Evolutionary conservation across 768 basidiomycete species (phyloP).

Genomic region (Clavaria fumosa): DNA sequence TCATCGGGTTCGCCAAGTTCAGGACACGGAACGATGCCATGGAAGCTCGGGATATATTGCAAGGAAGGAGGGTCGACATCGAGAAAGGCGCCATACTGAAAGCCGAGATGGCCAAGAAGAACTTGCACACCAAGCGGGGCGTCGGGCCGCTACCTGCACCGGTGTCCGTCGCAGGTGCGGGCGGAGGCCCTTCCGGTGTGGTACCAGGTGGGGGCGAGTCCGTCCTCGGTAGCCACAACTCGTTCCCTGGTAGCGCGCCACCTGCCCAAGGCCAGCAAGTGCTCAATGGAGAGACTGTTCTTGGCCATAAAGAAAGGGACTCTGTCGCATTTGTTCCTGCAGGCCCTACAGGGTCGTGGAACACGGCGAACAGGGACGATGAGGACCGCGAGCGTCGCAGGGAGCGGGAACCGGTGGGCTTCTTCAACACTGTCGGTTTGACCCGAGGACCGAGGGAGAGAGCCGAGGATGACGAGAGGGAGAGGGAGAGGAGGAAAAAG

Average conservation of each 20-base stretch:
- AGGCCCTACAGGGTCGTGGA: conserved; percentile 20
- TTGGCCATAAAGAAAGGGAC: conserved; percentile 33
- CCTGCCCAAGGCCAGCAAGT: too few species aligned
- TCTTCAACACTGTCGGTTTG: conserved; percentile 27
- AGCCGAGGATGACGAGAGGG: conserved; percentile 43
- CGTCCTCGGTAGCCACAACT: conserved; percentile 6
- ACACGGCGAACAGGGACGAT: conserved; percentile 25
- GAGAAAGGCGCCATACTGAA: conserved; percentile 89
- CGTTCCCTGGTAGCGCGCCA: conserved; percentile 7
- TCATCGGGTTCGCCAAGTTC: conserved; percentile 98
- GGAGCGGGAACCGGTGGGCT: conserved; percentile 11
- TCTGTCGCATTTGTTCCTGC: conserved; percentile 31
- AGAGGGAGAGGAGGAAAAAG: conserved; percentile 33
- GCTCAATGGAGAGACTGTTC: conserved; percentile 17
- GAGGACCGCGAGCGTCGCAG: conserved; percentile 31
- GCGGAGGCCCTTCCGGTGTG: conserved; percentile 3
- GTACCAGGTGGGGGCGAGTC: conserved; percentile 10
- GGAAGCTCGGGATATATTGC: conserved; percentile 73
- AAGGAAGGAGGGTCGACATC: conserved; percentile 81
- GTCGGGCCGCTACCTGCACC: conserved; percentile 48
- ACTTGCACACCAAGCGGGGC: conserved; percentile 87
- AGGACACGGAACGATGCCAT: conserved; percentile 75
- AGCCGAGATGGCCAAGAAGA: conserved; percentile 99
- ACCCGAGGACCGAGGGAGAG: conserved; percentile 47
- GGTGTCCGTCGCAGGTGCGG: background rate